Percentiles rank a stretch among this genome's conserved stretches.
These are phyloP conservation scores for Echria macrotheca DNA, from an alignment of 495 filamentous ascomycete genomes.

Conservation along the genomic window DNA sequence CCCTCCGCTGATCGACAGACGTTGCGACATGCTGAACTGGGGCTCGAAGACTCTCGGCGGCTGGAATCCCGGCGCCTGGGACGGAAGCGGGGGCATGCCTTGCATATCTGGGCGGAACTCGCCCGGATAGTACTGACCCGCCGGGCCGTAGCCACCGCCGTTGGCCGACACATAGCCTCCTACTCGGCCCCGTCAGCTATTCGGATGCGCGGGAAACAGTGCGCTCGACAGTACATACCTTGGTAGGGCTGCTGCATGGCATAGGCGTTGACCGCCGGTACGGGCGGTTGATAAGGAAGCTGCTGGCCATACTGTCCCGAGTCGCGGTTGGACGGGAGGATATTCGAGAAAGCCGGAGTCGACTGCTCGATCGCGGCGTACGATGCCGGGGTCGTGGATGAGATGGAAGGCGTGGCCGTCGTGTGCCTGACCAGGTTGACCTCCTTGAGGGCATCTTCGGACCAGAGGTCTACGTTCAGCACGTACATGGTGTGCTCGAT, in stretches of 20 bases:
- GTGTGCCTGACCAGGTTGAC: constrained; percentile 92
- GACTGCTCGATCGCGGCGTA: constrained; percentile 29
- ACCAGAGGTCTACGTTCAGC: constrained; percentile 89
- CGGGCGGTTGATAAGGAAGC: constrained; percentile 16
- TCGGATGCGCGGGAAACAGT: too few species aligned
- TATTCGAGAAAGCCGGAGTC: constrained; percentile 29
- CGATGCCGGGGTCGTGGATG: constrained; percentile 51
- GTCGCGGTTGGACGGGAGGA: constrained; percentile 30
- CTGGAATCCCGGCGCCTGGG: constrained; percentile 16
- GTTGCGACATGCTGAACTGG: constrained; percentile 21
- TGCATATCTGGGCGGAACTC: constrained; percentile 22
- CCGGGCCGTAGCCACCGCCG: constrained; percentile 22
- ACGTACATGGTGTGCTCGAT: constrained; percentile 86
- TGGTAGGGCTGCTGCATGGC: constrained; percentile 19
- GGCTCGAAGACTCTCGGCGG: constrained; percentile 21
- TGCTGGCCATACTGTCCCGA: constrained; percentile 18
- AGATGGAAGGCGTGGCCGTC: constrained; percentile 82
- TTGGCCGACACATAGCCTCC: constrained; percentile 21
- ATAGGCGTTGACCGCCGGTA: constrained; percentile 21
- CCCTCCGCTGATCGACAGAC: constrained; percentile 33
- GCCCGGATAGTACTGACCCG: constrained; percentile 25
- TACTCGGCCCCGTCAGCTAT: too few species aligned
- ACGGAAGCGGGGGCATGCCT: constrained; percentile 15
- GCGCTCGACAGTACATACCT: constrained; percentile 14
- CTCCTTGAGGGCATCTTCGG: constrained; percentile 73